Evolutionary conservation across 2,329 filamentous ascomycete species (phyloP), one percentile per base, ranked within the genome.

Genomic region (Aspergillus sp.): DNA sequence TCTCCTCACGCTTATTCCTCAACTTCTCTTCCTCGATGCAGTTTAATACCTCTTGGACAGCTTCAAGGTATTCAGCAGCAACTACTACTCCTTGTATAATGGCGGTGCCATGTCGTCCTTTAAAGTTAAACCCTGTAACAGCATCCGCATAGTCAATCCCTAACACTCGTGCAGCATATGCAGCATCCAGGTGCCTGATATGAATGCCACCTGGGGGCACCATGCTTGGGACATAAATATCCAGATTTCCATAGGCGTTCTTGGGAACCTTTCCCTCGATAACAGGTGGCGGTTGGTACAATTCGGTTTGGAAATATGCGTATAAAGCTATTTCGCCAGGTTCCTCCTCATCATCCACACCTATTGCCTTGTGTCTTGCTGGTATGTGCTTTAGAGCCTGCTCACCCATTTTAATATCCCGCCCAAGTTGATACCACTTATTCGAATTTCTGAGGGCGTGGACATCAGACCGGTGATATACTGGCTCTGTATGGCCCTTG

Each of bases 101-200:
- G 1, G 95, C 92, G 2, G 91, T 97, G n/a, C 93, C 93, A 55
- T 91, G 87, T 3, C 91, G 85, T 1, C 92, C 92, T 68, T 86
- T 88, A 76, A 98, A 99, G 38, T 88, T 82, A 68, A 98, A 99
- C 0, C 93, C 93, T 0, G 89, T 95, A 5, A 99, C 85, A 0
- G 95, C 95, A 32, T 93, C 91, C 2, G 91, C 91, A 71, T 89
- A 96, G 74, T 98, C 92, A 17, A 98, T 82, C 0, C 87, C 87
- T 1, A 97, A 74, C 1, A 93, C 76, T 55, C 83, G 85, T 0
- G 92, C 91, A 1, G 93, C 93, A 50, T 84, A 83, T 1, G 84
- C 79, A 1, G 90, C 88, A 49, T 88, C 78, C 13, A 78, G 72
- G 59, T 84, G 79, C 50, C 76, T 76, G 30, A 88, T 74, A 62